Conservation (phyloP, 805 yeast species). For the Wickerhamiella nectarea region DNA sequence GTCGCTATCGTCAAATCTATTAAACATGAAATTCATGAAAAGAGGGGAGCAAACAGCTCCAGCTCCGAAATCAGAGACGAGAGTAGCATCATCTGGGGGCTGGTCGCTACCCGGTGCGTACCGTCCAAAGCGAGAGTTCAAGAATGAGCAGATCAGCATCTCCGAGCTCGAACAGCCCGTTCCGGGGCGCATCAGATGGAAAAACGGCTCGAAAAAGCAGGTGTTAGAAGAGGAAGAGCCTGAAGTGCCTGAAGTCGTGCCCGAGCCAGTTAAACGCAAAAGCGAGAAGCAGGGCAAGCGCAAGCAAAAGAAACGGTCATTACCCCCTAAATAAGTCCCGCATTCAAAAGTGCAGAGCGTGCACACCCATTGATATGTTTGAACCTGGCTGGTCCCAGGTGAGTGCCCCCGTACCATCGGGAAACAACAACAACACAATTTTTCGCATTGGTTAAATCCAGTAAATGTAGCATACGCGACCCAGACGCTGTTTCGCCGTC, state of each 20-base stretch:
- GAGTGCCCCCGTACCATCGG: conserved; percentile 89
- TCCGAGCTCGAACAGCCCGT: conserved; percentile 3
- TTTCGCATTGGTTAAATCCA: conserved; percentile 58
- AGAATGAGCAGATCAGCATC: background rate
- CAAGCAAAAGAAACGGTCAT: conserved; percentile 4
- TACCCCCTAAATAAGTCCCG: conserved; percentile 32
- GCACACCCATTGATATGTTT: conserved; percentile 86
- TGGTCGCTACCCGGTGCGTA: conserved; percentile 8
- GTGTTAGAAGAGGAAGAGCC: conserved; percentile 7
- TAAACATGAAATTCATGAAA: conserved; percentile 22
- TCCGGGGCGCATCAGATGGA: conserved; percentile 11
- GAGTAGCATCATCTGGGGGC: background rate
- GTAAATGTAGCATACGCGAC: conserved; percentile 61
- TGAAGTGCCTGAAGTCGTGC: background rate
- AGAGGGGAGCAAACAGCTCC: background rate
- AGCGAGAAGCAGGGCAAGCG: conserved; percentile 3
- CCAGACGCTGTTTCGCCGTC: conserved; percentile 98
- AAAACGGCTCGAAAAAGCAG: conserved; percentile 11
- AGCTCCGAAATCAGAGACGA: background rate
- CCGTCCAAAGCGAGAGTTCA: background rate
- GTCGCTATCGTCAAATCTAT: conserved; percentile 17
- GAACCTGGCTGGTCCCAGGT: conserved; percentile 79
- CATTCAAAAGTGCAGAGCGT: conserved; percentile 64
- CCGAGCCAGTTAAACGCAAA: background rate
- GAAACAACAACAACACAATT: conserved; percentile 76